phyloP scores from a whole-genome alignment of 805 yeast species.

The Metschnikowia koreensis region DNA sequence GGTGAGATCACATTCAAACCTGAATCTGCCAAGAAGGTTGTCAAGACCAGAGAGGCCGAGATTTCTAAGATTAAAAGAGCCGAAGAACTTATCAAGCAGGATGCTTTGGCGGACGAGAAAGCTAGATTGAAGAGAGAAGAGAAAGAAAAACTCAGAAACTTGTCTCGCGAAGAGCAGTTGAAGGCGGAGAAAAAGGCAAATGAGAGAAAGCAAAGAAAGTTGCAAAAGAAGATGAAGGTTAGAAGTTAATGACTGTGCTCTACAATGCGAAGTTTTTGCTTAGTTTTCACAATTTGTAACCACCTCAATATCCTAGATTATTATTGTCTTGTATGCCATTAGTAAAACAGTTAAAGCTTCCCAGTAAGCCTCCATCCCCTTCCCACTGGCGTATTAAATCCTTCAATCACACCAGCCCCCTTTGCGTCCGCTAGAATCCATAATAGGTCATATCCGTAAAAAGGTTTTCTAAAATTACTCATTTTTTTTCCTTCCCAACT shows the following conservation, averaged over 20 bases:
- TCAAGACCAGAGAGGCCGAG: conserved; percentile 75
- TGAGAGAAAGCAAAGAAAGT: conserved; percentile 79
- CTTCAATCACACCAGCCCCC: conserved; percentile 53
- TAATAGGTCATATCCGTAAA: conserved; percentile 47
- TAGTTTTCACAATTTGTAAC: background rate
- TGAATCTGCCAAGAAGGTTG: conserved; percentile 74
- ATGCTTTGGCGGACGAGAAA: conserved; percentile 66
- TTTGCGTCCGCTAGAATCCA: conserved; percentile 52
- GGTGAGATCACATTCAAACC: conserved; percentile 55
- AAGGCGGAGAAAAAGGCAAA: conserved; percentile 73
- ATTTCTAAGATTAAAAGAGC: conserved; percentile 63
- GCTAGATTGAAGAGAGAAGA: conserved; percentile 66
- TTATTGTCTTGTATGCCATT: too few relatives aligned
- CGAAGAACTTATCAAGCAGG: conserved; percentile 64
- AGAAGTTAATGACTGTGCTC: conserved; percentile 23
- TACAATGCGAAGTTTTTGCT: background rate
- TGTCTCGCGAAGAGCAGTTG: conserved; percentile 76
- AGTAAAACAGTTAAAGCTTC: conserved; percentile 26
- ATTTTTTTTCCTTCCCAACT: conserved; percentile 47
- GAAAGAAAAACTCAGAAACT: conserved; percentile 53
- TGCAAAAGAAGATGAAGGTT: conserved; percentile 58
- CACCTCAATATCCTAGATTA: too few relatives aligned
- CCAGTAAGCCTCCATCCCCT: conserved; percentile 59
- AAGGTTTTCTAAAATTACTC: conserved; percentile 44
- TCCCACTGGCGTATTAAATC: conserved; percentile 53